Evolutionary conservation across 2,329 filamentous ascomycete genomes (phyloP).

Genomic region (Anisogramma anomala): DNA sequence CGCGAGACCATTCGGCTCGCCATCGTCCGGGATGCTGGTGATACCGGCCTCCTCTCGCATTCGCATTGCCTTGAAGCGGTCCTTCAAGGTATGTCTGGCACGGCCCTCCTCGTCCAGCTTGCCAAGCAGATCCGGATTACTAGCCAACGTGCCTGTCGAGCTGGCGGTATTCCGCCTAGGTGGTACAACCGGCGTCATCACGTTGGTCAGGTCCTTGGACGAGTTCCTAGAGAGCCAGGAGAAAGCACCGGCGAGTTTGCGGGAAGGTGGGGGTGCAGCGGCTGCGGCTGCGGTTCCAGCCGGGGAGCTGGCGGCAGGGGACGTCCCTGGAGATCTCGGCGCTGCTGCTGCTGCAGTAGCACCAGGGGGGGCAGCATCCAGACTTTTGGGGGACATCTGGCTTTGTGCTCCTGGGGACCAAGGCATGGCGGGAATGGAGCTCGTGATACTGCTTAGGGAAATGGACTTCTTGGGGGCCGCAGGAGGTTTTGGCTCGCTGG

Average conservation of each 20-base stretch:
- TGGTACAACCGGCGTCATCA: slow-evolving; percentile 39
- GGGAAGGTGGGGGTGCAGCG: slow-evolving; percentile 33
- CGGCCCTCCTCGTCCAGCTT: slow-evolving; percentile 59
- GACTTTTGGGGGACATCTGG: slow-evolving; percentile 30
- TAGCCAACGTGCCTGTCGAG: slow-evolving; percentile 65
- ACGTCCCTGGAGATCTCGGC: slow-evolving; percentile 21
- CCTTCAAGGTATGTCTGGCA: slow-evolving; percentile 55
- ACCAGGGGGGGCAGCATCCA: slow-evolving; percentile 19
- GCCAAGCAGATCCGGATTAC: slow-evolving; percentile 68
- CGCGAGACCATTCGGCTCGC: slow-evolving; percentile 23
- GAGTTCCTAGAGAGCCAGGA: slow-evolving; percentile 68
- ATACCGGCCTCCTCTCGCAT: slow-evolving; percentile 61
- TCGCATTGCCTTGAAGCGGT: slow-evolving; percentile 67
- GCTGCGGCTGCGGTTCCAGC: slow-evolving; percentile 26
- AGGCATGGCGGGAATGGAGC: slow-evolving; percentile 58
- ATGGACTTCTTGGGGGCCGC: slow-evolving; percentile 42
- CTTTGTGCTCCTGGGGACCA: slow-evolving; percentile 52
- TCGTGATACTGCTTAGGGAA: slow-evolving; percentile 60
- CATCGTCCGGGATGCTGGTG: slow-evolving; percentile 39
- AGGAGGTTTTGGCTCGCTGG: slow-evolving; percentile 26
- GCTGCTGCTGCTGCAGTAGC: slow-evolving; percentile 21
- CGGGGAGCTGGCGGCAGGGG: slow-evolving; percentile 20
- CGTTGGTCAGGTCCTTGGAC: slow-evolving; percentile 43
- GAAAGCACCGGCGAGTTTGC: slow-evolving; percentile 82
- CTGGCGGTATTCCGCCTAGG: slow-evolving; percentile 64